Evolutionary conservation across 2,329 filamentous ascomycete species (phyloP), one percentile per base, ranked within the genome.

Genomic region (Fusarium chaquense): DNA sequence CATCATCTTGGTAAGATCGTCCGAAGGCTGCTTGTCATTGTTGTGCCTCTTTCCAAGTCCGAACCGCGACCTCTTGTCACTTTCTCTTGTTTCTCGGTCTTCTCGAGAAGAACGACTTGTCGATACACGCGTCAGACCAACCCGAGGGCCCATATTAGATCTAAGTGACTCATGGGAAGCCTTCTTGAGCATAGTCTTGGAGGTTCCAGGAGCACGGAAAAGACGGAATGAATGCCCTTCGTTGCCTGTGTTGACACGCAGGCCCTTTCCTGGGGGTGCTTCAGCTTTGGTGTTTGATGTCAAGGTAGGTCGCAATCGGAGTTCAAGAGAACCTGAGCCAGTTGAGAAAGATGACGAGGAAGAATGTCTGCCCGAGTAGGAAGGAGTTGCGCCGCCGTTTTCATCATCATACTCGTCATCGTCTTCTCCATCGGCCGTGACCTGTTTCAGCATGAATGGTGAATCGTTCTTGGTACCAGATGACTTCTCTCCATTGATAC

Each of bases 1-100:
- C 81, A 99, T 95, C 96, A 99, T 99, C 82, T 97, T 93, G 13
- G 93, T 96, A 43, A 99, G 84, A 77, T 99, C 97, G 76, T 99
- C 96, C 1, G 91, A 91, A 7, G 89, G 86, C 63, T 89, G 87
- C 58, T 91, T 87, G 52, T 89, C 87, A 61, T 87, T 77, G 41
- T 77, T 71, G 51, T 85, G 76, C 60, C 80, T 78, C 72, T 85
- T 81, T 77, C 85, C 80, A 74, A 89, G 79, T 65, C 83, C 80
- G 76, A 91, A 93, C 20, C 88, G 85, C 22, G 84, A 83, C 71
- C 84, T 86, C 73, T 83, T 86, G 45, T 84, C 83, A 51, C 72
- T 76, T 40, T 69, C 76, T 20, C 75, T 74, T 1, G 83, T 80
- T 12, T 80, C 77, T 10, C 76, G 77, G 51, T 75, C 70, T 16